phyloP scores from a whole-genome alignment of 1,284 basidiomycete species.

The Fistulina hepatica region DNA sequence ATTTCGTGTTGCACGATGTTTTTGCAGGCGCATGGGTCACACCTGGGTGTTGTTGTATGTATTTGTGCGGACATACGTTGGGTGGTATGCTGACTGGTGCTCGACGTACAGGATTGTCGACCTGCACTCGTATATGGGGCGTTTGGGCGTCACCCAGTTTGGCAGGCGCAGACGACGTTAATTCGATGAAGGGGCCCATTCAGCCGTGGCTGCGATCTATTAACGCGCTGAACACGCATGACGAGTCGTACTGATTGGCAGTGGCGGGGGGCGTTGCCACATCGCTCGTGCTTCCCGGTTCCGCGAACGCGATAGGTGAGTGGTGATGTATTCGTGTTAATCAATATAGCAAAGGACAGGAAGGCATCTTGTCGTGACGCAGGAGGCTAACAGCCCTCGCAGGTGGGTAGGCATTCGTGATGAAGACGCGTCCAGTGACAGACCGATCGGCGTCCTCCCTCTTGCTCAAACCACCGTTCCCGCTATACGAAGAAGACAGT shows the following conservation, averaged over 20 bases:
- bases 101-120: constrained; percentile 31
- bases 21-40: constrained; percentile 3
- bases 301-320: constrained; percentile 33
- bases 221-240: constrained; percentile 19
- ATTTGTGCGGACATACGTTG: background rate
- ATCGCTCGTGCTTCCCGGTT: constrained; percentile 18
- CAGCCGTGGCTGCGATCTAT: constrained; percentile 24
- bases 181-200: constrained; percentile 30
- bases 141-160: constrained; percentile 36
- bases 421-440: constrained; percentile 34
- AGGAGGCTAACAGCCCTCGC: background rate
- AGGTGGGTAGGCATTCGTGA: constrained; percentile 40
- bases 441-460: constrained; percentile 30
- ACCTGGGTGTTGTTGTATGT: background rate
- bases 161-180: constrained; percentile 29
- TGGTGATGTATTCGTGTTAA: background rate
- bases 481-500: too few species aligned
- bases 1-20: constrained; percentile 1
- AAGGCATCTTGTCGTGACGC: background rate
- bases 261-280: constrained; percentile 20
- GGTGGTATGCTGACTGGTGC: background rate
- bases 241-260: constrained; percentile 16
- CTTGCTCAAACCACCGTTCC: constrained; percentile 32
- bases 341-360: background rate
- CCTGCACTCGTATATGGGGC: constrained; percentile 55